Evolutionary conservation across 2,329 filamentous ascomycete genomes (phyloP), one percentile per base, ranked within the genome.

Genomic region (Apiospora rasikravindrae): DNA sequence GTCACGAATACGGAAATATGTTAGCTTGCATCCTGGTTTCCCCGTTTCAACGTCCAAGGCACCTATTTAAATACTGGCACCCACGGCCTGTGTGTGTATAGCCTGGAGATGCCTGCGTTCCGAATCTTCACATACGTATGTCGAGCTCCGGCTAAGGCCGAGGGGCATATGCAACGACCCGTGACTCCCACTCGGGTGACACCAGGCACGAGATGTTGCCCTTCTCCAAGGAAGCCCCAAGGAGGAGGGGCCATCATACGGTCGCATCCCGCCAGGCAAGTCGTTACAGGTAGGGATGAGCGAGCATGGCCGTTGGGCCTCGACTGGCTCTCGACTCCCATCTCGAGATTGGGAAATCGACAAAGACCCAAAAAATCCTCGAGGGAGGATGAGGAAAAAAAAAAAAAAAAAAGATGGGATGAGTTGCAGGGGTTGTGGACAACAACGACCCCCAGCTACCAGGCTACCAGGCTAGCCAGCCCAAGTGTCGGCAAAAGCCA

Each of bases 321-420:
- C 53, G 29, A 64, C 29, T 37, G 53, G 53, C 22, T 64, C 29
- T 37, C 8, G 53, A 64, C 53, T 33, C 10, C 51, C 16, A 57
- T 57, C 51, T 57, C 26, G 51, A 57, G 24, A 53, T 53, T 40
- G 26, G 47, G 70, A 73, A 40, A 71, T 71, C 24, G 73, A 69
- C 19, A 71, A 67, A 26, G 72, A 73, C 71, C 73, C 72, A 69
- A 66, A 71, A 47, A 74, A 71, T 73, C 16, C 61, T 68, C 29
- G 70, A 68, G 57, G 29, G 49, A 16, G 33, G 45, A 45, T 22
- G 7, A 42, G 45, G 10, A 51, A n/a, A 70, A 42, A 66, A 70
- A 70, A 45, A 72, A 24, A 40, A 11, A 64, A 70, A 53, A n/a
- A 70, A 61, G 22, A 24, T 37, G 33, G 37, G 66, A 29, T 37